Conservation (phyloP, 202 grass and related monocot genomes). For the Musa balbisiana region DNA sequence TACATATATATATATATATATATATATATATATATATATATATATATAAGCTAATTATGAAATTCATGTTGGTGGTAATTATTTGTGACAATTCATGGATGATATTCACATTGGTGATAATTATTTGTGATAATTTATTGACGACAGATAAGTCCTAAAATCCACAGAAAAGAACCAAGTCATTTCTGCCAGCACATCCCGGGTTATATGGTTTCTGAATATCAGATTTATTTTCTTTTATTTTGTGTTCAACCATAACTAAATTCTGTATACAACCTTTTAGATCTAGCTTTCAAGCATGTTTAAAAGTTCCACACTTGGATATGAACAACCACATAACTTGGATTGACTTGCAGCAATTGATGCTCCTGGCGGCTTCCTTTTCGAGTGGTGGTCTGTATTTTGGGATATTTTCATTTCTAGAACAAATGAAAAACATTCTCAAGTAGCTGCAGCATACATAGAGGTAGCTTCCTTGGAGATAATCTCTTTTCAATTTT, state of each 20-base stretch:
- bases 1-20: too few species aligned
- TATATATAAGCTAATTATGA: too few species aligned
- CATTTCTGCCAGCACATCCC: neutral
- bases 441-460: constrained; percentile 35
- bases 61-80: too few species aligned
- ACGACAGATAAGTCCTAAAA: neutral
- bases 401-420: constrained; percentile 97
- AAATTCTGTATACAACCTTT: neutral
- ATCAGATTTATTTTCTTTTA: neutral
- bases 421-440: constrained; percentile 56
- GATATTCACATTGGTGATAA: neutral
- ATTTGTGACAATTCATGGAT: too few species aligned
- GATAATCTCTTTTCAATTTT: neutral
- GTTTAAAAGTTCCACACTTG: neutral
- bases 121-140: neutral
- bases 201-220: neutral
- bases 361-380: constrained; percentile 87
- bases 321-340: neutral
- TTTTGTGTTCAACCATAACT: neutral
- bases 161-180: neutral
- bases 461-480: constrained; percentile 37
- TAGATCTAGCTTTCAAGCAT: neutral
- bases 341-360: constrained; percentile 40
- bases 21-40: too few species aligned
- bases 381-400: constrained; percentile 99